These are phyloP conservation scores for Aspergillus ellipticus DNA, from an alignment of 495 filamentous ascomycete species.

Conservation along the genomic window DNA sequence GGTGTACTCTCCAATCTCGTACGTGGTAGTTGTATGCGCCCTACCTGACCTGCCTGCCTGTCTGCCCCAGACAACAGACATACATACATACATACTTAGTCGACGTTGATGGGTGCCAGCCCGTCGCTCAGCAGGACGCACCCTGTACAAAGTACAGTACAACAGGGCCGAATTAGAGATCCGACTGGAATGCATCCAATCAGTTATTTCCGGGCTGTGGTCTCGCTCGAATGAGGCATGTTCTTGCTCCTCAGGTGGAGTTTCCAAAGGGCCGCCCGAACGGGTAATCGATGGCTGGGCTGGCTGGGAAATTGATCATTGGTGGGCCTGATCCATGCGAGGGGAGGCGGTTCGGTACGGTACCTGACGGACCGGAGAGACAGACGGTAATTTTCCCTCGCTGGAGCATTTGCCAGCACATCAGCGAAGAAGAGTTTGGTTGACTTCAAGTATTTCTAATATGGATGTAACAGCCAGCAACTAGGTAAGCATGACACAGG, in stretches of 20 bases:
- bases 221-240: neutral
- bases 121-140: neutral
- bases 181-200: slow-evolving; percentile 1
- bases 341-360: slow-evolving; percentile 2
- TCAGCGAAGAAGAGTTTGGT: too few relatives aligned
- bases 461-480: too few relatives aligned
- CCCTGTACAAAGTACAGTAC: neutral
- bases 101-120: neutral
- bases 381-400: neutral
- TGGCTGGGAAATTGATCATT: slow-evolving; percentile 6
- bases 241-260: neutral
- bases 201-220: neutral
- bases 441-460: too few relatives aligned
- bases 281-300: neutral
- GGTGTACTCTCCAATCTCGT: too few relatives aligned
- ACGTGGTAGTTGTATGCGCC: too few relatives aligned
- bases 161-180: neutral
- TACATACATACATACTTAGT: neutral
- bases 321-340: slow-evolving; percentile 7
- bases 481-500: neutral
- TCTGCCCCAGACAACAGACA: neutral
- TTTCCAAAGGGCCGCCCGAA: neutral
- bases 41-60: too few relatives aligned
- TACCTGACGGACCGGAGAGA: neutral
- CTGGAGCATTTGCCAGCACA: neutral